These are phyloP conservation scores for Backusella sp. DNA, from an alignment of 192 early-diverging fungal genomes.

Conservation along the genomic window DNA sequence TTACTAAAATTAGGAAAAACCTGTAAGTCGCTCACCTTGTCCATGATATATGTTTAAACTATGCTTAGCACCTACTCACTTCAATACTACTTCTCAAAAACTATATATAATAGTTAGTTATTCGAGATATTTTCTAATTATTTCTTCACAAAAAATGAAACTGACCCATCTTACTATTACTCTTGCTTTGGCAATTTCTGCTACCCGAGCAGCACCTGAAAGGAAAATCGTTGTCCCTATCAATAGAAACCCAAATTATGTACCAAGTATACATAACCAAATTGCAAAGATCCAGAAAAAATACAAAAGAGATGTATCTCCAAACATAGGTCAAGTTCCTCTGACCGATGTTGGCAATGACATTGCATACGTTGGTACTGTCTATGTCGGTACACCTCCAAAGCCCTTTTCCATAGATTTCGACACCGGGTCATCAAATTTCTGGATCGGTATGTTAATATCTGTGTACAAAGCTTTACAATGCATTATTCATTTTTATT, in stretches of 20 bases:
- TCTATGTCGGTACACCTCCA: constrained; percentile 62
- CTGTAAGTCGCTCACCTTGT: too few species aligned
- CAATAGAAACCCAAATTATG: neutral
- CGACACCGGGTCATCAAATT: constrained; percentile 67
- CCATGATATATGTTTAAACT: too few species aligned
- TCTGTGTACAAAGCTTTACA: too few species aligned
- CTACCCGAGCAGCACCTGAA: neutral
- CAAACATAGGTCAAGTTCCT: neutral
- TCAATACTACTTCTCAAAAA: too few species aligned
- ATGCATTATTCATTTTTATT: neutral
- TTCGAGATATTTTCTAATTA: too few species aligned
- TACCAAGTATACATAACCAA: neutral
- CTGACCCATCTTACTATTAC: too few species aligned
- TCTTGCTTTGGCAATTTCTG: neutral
- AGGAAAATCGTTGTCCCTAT: neutral
- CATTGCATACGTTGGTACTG: constrained; percentile 58
- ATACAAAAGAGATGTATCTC: neutral
- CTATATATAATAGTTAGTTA: too few species aligned
- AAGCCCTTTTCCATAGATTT: constrained; percentile 63
- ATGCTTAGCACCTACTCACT: too few species aligned
- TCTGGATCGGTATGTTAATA: constrained; percentile 48
- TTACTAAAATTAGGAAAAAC: too few species aligned
- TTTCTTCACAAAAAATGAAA: too few species aligned
- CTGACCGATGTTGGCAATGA: constrained; percentile 26
- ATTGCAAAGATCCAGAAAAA: neutral